phyloP scores from a whole-genome alignment of 345 rosid species.

The Eucalyptus sp. region DNA sequence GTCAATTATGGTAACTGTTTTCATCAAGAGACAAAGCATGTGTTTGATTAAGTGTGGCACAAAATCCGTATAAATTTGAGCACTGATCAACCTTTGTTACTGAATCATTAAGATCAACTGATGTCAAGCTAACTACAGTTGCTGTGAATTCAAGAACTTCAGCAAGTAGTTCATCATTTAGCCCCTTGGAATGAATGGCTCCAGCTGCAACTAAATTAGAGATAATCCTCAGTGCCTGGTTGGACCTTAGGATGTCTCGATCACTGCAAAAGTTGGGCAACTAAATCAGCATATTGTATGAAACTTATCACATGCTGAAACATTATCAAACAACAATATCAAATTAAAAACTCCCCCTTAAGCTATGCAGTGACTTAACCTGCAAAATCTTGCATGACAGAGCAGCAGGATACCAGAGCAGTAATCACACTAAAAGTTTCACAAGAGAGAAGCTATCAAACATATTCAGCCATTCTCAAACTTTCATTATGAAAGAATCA shows the following conservation, averaged over 20 bases:
- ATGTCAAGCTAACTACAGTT: slow-evolving; percentile 38
- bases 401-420: neutral
- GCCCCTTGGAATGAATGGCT: slow-evolving; percentile 36
- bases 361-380: neutral
- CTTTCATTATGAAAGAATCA: neutral
- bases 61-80: neutral
- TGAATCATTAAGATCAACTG: slow-evolving; percentile 43
- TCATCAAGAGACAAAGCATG: neutral
- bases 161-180: slow-evolving; percentile 50
- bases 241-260: slow-evolving; percentile 44
- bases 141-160: slow-evolving; percentile 63
- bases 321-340: neutral
- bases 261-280: slow-evolving; percentile 38
- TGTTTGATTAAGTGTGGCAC: neutral
- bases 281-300: neutral
- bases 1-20: neutral
- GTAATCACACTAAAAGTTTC: neutral
- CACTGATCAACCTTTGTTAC: slow-evolving; percentile 54
- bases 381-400: neutral
- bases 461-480: neutral
- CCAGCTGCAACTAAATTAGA: slow-evolving; percentile 81
- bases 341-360: neutral
- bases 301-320: neutral
- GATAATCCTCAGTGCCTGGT: slow-evolving; percentile 75
- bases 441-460: neutral